phyloP scores from a whole-genome alignment of 345 rosid genomes.

The Brassica napus region DNA sequence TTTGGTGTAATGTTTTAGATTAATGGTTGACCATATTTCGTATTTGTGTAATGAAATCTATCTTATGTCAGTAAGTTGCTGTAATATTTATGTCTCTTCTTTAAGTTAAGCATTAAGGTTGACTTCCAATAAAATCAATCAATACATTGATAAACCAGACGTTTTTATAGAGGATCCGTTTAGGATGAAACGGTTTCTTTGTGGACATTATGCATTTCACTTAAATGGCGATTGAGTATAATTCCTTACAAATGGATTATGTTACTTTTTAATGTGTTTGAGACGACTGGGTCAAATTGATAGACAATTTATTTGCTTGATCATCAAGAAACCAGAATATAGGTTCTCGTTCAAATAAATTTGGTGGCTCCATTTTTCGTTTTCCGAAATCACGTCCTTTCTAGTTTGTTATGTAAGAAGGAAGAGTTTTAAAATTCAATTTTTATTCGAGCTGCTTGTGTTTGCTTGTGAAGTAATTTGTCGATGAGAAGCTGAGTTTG shows the following conservation, averaged over 20 bases:
- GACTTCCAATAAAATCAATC: not conserved
- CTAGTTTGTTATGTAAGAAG: not conserved
- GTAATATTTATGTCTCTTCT: not conserved
- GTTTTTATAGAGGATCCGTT: no score
- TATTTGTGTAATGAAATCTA: not conserved
- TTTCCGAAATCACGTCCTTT: not conserved
- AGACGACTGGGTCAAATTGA: not conserved
- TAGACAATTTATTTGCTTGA: not conserved
- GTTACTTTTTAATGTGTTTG: not conserved
- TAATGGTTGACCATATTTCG: not conserved
- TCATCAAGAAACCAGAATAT: not conserved
- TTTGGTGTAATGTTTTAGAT: not conserved
- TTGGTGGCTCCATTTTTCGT: not conserved
- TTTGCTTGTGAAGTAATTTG: not conserved
- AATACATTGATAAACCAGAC: not conserved
- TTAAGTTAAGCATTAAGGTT: not conserved
- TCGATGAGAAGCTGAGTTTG: not conserved
- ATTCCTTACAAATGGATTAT: not conserved
- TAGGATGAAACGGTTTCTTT: not conserved
- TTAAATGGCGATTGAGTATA: not conserved
- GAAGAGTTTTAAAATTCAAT: not conserved
- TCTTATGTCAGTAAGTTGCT: not conserved
- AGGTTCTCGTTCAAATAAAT: not conserved
- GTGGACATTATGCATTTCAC: not conserved
- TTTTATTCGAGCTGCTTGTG: not conserved